Percentiles rank a stretch among this genome's conserved stretches.
phyloP scores from a whole-genome alignment of 108 stramenopile species.

The Skeletonema potamos region DNA sequence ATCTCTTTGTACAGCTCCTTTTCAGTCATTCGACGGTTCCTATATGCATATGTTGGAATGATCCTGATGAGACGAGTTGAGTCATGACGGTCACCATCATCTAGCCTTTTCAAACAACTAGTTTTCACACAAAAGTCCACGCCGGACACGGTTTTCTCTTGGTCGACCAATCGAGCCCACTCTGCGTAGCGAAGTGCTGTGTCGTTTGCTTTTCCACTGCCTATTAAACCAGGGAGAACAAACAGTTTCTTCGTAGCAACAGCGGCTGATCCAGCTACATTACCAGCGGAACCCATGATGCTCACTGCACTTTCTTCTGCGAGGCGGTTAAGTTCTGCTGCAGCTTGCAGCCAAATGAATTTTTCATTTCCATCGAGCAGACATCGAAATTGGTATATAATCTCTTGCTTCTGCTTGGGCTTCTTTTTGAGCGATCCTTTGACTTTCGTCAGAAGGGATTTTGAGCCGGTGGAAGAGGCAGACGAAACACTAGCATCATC shows the following conservation, averaged over 20 bases:
- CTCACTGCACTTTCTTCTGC: slow-evolving; percentile 10
- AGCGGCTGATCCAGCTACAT: slow-evolving; percentile 1
- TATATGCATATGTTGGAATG: slow-evolving; percentile 64
- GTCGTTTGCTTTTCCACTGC: neutral
- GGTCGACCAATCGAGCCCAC: slow-evolving; percentile 30
- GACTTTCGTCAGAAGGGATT: neutral
- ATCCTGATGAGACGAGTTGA: slow-evolving; percentile 18
- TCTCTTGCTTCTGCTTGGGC: slow-evolving; percentile 13
- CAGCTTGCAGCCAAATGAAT: slow-evolving; percentile 37
- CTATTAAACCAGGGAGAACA: neutral
- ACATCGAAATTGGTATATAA: slow-evolving; percentile 25
- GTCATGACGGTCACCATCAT: slow-evolving; percentile 2
- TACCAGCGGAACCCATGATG: slow-evolving; percentile 4
- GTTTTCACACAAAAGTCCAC: slow-evolving; percentile 4
- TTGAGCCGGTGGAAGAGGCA: neutral
- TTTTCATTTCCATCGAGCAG: slow-evolving; percentile 38
- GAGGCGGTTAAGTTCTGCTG: slow-evolving; percentile 22
- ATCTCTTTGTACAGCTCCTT: slow-evolving; percentile 57
- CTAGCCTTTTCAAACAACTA: neutral
- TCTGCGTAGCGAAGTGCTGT: slow-evolving; percentile 32
- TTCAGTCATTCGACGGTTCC: slow-evolving; percentile 64
- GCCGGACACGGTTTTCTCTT: slow-evolving; percentile 15
- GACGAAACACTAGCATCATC: slow-evolving; percentile 1
- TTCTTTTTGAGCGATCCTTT: neutral
- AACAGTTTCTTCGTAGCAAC: slow-evolving; percentile 4